Evolutionary conservation across 441 rosid genomes (phyloP), one percentile per base, ranked within the genome.

Genomic region (Erodium chrysanthum): DNA sequence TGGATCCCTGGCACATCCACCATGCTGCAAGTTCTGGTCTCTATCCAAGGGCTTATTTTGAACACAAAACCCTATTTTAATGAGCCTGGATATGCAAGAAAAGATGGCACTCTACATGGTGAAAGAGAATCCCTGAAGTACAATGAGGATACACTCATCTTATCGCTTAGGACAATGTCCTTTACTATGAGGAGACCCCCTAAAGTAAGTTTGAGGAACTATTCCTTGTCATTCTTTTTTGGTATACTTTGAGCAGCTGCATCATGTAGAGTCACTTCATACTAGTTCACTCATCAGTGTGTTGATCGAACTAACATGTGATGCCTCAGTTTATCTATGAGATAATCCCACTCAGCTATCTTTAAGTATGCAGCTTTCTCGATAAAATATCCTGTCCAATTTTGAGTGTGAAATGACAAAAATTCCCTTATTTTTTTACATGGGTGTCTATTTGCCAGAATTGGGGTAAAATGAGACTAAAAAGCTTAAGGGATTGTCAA

Each of bases 21-120:
- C 84, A 90, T 95, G 78, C 98, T 92, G 75, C 99, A 95, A 82
- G 93, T 95, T 66, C 84, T 95, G 70, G 97, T 95, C 76, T 95
- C 99, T 70, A 91, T 95, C 37, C 99, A 95, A 76, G 99, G 97
- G 42, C 76, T 95, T 70, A 98, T 95, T 70, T 83, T 95, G 69
- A 95, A 95, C 78, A 77, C 95, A 20, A 92, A 77, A 76, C 99
- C 99, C 46, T 95, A 95, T 82, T 95, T 95, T 80, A 95, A 95
- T 61, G 99, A 95, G 85, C 96, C 99, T 25, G 98, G 99, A 61
- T 95, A 88, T 61, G 97, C 90, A 75, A 90, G 84, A 73, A 97
- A 87, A 75, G 72, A 85, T 5, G 99, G 97, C 68, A 88, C 96
- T 23, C 93, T 89, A 10, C 97, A 92, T 75, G 99, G 99, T 69